Evolutionary conservation across 73 alveolate genomes (phyloP), one percentile per base, ranked within the genome.

Genomic region (Paramecium tetraurelia): DNA sequence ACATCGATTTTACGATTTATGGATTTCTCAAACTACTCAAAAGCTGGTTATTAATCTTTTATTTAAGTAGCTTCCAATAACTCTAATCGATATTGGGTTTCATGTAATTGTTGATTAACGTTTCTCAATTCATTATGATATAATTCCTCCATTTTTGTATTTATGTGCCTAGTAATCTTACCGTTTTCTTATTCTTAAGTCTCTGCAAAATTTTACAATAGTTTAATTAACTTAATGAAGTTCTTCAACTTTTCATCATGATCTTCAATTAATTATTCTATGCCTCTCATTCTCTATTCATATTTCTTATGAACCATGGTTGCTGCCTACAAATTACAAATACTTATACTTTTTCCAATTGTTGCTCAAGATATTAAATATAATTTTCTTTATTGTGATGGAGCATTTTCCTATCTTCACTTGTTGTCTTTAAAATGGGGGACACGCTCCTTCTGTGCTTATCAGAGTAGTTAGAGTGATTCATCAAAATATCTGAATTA

Each of bases 161-260:
- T 80, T 38, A 80, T 22, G 46, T 80, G 75, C 20, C 35, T 43
- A 12, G 31, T 80, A 46, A 80, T 80, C 8, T 41, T 80, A 22
- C 46, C 24, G 27, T 80, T 80, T 48, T 80, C 90, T 41, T 40
- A 80, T 80, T 80, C 90, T 80, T 80, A 10, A 4, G 76, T 22
- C 46, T 80, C 90, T 44, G 90, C 90, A 80, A 80, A 80, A 46
- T 80, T 33, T 80, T 80, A 48, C 36, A 80, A 35, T 21, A 80
- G 46, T 80, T 80, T 80, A 9, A 80, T 80, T 22, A 80, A 63
- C 76, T 80, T 80, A 21, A 80, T 21, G 29, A 80, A 80, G 57
- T 80, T 80, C 29, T 40, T 20, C 9, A 80, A 44, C 50, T 80
- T 80, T 12, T 80, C 90, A 21, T 80, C 90, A 43, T 80, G 90